These are phyloP conservation scores for Kodamaea arcana DNA, from an alignment of 1,139 yeast species.

Conservation along the genomic window DNA sequence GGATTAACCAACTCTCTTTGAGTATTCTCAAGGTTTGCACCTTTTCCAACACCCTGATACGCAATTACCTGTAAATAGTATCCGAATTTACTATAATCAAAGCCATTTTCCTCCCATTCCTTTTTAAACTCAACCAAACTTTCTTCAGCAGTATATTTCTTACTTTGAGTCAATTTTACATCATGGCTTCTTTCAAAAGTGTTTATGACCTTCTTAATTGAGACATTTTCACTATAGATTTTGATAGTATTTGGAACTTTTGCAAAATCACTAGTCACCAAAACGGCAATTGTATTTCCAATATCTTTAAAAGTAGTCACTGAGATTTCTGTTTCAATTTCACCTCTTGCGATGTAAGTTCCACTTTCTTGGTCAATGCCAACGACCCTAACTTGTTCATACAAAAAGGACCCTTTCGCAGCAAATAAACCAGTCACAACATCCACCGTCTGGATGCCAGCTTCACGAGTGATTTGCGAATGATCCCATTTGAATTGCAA, in stretches of 20 bases:
- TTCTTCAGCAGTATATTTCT: constrained; percentile 25
- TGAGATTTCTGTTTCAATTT: constrained; percentile 29
- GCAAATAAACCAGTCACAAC: constrained; percentile 44
- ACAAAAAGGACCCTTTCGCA: constrained; percentile 33
- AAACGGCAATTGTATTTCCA: constrained; percentile 38
- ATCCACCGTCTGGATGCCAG: constrained; percentile 52
- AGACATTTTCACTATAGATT: constrained; percentile 38
- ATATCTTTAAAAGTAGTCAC: constrained; percentile 41
- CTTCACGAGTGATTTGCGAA: constrained; percentile 35
- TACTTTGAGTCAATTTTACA: constrained; percentile 28
- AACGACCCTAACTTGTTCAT: constrained; percentile 29
- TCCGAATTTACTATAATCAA: constrained; percentile 20
- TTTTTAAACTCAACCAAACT: constrained; percentile 29
- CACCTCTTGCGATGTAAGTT: constrained; percentile 40
- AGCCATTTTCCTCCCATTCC: constrained; percentile 25
- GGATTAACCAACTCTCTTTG: constrained; percentile 57
- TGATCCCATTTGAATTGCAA: constrained; percentile 36
- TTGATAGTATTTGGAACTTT: constrained; percentile 46
- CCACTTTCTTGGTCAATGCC: constrained; percentile 36
- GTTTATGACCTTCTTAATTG: constrained; percentile 36
- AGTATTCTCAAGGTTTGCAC: constrained; percentile 17
- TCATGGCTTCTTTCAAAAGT: constrained; percentile 39
- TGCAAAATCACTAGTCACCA: constrained; percentile 33
- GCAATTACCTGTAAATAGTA: constrained; percentile 29
- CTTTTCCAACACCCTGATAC: constrained; percentile 23